Percentiles rank a stretch among this genome's conserved stretches.
These are phyloP conservation scores for Exserohilum rostratum DNA, from an alignment of 2,329 filamentous ascomycete species.

Conservation along the genomic window DNA sequence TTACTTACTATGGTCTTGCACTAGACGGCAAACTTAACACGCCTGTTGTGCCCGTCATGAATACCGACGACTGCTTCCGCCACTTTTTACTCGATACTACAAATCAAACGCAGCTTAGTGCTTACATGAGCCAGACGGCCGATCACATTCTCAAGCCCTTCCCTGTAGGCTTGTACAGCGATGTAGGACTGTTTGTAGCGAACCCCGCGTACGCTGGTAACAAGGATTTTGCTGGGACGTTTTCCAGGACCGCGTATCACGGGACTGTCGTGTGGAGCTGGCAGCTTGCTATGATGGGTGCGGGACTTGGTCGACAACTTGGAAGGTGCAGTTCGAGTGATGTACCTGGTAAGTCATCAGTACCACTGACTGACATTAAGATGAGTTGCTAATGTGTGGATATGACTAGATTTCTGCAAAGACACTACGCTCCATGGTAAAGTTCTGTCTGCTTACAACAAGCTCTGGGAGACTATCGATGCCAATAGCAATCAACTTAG, in stretches of 20 bases:
- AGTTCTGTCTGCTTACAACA: constrained; percentile 61
- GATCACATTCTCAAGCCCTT: constrained; percentile 64
- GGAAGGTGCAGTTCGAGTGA: constrained; percentile 53
- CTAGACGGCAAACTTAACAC: constrained; percentile 57
- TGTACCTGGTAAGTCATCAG: constrained; percentile 11
- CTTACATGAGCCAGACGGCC: constrained; percentile 63
- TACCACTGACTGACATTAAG: background rate
- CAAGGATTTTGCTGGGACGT: constrained; percentile 54
- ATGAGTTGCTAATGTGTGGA: constrained; percentile 23
- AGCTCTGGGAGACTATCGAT: constrained; percentile 67
- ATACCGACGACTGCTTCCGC: constrained; percentile 69
- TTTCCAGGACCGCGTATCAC: constrained; percentile 65
- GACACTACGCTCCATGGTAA: constrained; percentile 53
- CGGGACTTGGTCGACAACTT: constrained; percentile 64
- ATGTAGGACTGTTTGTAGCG: constrained; percentile 63
- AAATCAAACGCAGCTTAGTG: constrained; percentile 61
- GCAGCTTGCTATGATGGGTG: constrained; percentile 69
- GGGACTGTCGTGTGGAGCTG: constrained; percentile 70
- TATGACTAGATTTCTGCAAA: constrained; percentile 57
- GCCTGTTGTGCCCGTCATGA: constrained; percentile 62
- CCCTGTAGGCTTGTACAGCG: constrained; percentile 63
- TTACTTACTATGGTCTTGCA: constrained; percentile 63
- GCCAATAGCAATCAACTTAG: constrained; percentile 59
- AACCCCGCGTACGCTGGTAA: constrained; percentile 65
- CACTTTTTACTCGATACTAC: constrained; percentile 67